Conservation (phyloP, 2,329 filamentous ascomycete genomes). For the Alternaria metachromatica region DNA sequence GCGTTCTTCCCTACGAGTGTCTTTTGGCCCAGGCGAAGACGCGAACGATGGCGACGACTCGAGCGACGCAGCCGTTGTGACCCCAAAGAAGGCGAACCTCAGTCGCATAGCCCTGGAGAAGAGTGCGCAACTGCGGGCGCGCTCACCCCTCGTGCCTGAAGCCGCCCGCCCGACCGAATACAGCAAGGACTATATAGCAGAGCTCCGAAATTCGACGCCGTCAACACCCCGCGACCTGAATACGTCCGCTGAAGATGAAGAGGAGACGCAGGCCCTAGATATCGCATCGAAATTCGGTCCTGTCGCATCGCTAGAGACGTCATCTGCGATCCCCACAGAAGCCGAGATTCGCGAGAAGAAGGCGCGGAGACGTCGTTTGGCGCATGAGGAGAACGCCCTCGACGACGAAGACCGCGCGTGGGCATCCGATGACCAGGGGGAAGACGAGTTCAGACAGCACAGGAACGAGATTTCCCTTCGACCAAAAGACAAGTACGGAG, state of each 20-base stretch:
- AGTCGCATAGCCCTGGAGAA: constrained; percentile 71
- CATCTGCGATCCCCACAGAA: constrained; percentile 73
- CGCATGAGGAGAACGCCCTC: constrained; percentile 69
- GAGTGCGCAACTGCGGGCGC: constrained; percentile 67
- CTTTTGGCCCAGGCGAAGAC: constrained; percentile 71
- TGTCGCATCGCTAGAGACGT: constrained; percentile 47
- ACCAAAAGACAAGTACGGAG: constrained; percentile 66
- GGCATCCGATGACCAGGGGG: constrained; percentile 48
- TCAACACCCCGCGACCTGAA: constrained; percentile 73
- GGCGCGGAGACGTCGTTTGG: constrained; percentile 81
- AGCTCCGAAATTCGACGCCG: constrained; percentile 85
- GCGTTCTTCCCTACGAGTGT: constrained; percentile 76
- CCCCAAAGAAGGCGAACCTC: constrained; percentile 68
- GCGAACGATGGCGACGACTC: constrained; percentile 60
- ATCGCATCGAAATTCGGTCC: constrained; percentile 65
- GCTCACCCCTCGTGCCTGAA: constrained; percentile 55
- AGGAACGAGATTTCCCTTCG: constrained; percentile 56
- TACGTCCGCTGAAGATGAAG: constrained; percentile 46
- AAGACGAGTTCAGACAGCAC: constrained; percentile 49
- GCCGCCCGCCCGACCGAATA: constrained; percentile 68
- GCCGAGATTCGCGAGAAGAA: constrained; percentile 91
- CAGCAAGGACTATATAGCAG: constrained; percentile 83
- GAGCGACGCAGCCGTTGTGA: constrained; percentile 59
- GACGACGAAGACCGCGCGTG: constrained; percentile 55
- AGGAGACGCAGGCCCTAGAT: constrained; percentile 56